phyloP scores from a whole-genome alignment of 495 filamentous ascomycete genomes.

The Xylaria cubensis region DNA sequence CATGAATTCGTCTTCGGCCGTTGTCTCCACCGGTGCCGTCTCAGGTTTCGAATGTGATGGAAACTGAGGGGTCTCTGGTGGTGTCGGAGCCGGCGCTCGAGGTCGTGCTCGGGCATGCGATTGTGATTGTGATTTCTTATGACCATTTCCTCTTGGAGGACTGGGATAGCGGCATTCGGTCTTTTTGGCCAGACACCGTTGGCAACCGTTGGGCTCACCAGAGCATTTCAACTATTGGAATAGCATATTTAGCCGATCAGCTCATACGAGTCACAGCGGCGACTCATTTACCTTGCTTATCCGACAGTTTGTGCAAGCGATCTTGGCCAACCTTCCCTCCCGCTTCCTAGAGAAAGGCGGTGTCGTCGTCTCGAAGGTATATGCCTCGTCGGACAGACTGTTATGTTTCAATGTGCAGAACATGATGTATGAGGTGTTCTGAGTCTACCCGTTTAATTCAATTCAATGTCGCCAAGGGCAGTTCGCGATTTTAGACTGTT shows the following conservation, averaged over 20 bases:
- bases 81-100: constrained; percentile 18
- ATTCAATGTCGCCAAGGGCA: constrained; percentile 14
- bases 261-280: background rate
- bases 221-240: constrained; percentile 25
- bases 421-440: constrained; percentile 13
- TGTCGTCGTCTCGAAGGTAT: constrained; percentile 29
- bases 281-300: constrained; percentile 29
- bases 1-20: constrained; percentile 15
- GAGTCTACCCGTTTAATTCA: background rate
- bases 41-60: constrained; percentile 7
- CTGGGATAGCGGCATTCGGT: constrained; percentile 24
- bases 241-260: constrained; percentile 9
- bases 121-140: constrained; percentile 21
- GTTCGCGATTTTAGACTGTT: constrained; percentile 10
- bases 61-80: constrained; percentile 23
- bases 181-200: constrained; percentile 26
- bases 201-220: constrained; percentile 23
- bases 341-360: constrained; percentile 30
- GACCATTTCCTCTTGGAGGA: constrained; percentile 21
- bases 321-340: constrained; percentile 25
- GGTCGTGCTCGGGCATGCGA: constrained; percentile 5
- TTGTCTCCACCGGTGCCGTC: constrained; percentile 4
- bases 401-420: constrained; percentile 30
- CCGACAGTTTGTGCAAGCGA: constrained; percentile 30
- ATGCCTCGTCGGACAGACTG: constrained; percentile 25